These are phyloP conservation scores for Candida ortonii DNA, from an alignment of 805 yeast species.

Conservation along the genomic window DNA sequence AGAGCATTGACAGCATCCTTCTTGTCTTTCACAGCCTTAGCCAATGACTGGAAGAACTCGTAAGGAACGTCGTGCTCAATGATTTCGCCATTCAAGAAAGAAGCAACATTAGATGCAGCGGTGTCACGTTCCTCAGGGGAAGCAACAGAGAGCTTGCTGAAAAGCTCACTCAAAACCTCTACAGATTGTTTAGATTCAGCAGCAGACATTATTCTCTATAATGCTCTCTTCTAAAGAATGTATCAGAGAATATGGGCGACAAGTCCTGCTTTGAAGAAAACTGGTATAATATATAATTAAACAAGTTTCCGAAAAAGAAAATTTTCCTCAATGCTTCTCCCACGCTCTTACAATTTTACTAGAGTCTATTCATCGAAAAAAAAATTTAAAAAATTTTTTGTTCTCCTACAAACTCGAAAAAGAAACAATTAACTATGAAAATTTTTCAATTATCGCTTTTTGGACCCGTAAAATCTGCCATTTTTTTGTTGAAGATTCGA, in stretches of 20 bases:
- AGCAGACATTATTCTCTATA: constrained; percentile 21
- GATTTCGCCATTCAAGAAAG: constrained; percentile 93
- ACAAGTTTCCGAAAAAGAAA: constrained; percentile 7
- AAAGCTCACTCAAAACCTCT: constrained; percentile 89
- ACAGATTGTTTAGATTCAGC: constrained; percentile 61
- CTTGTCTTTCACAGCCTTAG: constrained; percentile 74
- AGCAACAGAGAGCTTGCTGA: constrained; percentile 89
- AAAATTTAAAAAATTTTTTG: constrained; percentile 1
- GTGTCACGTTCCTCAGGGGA: constrained; percentile 74
- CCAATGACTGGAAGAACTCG: constrained; percentile 76
- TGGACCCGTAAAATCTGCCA: too few species aligned
- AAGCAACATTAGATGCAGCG: constrained; percentile 86
- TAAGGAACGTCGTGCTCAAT: constrained; percentile 98
- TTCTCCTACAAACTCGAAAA: constrained; percentile 3
- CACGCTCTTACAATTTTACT: constrained; percentile 12
- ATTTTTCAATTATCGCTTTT: too few species aligned
- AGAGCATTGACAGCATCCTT: constrained; percentile 81
- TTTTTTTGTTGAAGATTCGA: too few species aligned
- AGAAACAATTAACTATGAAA: constrained; percentile 8
- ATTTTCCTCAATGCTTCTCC: constrained; percentile 8
- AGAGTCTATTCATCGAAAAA: constrained; percentile 1
- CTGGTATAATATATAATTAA: constrained; percentile 9
- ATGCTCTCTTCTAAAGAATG: constrained; percentile 8
- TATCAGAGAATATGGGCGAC: constrained; percentile 2
- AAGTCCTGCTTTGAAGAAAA: constrained; percentile 9